Evolutionary conservation across 257 asterid genomes (phyloP).

Genomic region (Cinchona pubescens): DNA sequence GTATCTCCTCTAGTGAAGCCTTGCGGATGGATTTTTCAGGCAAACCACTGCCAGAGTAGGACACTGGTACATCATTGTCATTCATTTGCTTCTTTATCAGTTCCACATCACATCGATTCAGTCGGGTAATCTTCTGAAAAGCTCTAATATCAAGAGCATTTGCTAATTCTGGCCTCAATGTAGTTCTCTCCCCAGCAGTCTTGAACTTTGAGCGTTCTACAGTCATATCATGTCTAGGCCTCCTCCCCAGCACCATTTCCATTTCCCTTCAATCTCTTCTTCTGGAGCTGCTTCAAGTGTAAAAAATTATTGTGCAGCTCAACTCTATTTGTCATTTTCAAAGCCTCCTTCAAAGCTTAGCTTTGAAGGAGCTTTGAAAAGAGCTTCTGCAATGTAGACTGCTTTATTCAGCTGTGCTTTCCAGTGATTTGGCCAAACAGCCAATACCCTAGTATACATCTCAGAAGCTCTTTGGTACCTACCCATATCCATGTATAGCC

Average conservation of each 20-base stretch:
- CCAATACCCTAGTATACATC: slow-evolving; percentile 91
- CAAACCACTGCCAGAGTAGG: slow-evolving; percentile 75
- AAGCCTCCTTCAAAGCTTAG: slow-evolving; percentile 91
- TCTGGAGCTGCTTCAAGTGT: slow-evolving; percentile 92
- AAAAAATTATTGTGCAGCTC: slow-evolving; percentile 88
- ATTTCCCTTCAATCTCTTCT: slow-evolving; percentile 69
- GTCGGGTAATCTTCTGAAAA: slow-evolving; percentile 86
- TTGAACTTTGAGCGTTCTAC: slow-evolving; percentile 76
- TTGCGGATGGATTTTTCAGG: slow-evolving; percentile 88
- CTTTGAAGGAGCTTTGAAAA: too few species aligned
- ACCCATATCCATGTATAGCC: slow-evolving; percentile 98
- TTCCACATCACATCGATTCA: slow-evolving; percentile 80
- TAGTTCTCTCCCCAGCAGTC: slow-evolving; percentile 71
- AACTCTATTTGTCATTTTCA: slow-evolving; percentile 90
- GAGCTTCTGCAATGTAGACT: too few species aligned
- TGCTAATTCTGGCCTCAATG: slow-evolving; percentile 61
- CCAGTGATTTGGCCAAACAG: slow-evolving; percentile 97
- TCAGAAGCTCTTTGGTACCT: slow-evolving; percentile 96
- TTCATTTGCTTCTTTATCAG: slow-evolving; percentile 76
- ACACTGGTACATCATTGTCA: slow-evolving; percentile 69
- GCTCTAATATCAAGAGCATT: slow-evolving; percentile 76
- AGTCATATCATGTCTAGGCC: slow-evolving; percentile 54
- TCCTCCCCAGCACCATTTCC: slow-evolving; percentile 64
- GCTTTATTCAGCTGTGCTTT: slow-evolving; percentile 96
- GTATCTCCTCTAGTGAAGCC: slow-evolving; percentile 83